A percentile compares a stretch with the other conserved stretches of the same genome.
These are phyloP conservation scores for Dactylellina cionopaga DNA, from an alignment of 2,329 filamentous ascomycete species.

Conservation along the genomic window DNA sequence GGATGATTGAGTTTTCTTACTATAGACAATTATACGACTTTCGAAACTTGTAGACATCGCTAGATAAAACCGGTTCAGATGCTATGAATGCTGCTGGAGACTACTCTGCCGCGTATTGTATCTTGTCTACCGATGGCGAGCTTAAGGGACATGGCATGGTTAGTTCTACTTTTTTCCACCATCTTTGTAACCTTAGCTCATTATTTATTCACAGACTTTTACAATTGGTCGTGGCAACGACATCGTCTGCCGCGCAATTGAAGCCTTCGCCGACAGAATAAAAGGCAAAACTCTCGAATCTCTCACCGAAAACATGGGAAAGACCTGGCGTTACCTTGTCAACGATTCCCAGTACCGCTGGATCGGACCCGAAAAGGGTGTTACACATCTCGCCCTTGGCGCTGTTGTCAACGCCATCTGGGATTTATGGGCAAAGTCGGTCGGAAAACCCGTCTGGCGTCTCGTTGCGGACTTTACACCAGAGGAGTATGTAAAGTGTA, in stretches of 20 bases:
- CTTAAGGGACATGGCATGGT: conserved; percentile 83
- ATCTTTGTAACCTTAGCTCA: background rate
- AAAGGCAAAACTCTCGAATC: conserved; percentile 78
- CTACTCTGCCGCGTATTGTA: conserved; percentile 94
- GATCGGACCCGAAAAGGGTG: conserved; percentile 94
- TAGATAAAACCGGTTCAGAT: conserved; percentile 95
- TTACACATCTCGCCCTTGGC: conserved; percentile 89
- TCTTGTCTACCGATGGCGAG: conserved; percentile 80
- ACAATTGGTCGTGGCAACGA: conserved; percentile 91
- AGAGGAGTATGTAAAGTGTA: conserved; percentile 84
- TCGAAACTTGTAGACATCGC: conserved; percentile 71
- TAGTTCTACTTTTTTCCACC: conserved; percentile 45
- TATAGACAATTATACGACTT: conserved; percentile 12
- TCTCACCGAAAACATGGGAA: conserved; percentile 81
- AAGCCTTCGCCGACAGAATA: conserved; percentile 79
- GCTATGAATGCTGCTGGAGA: conserved; percentile 95
- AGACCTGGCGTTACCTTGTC: conserved; percentile 91
- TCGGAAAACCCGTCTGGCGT: conserved; percentile 88
- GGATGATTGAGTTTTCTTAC: conserved; percentile 47
- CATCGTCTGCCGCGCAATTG: conserved; percentile 86
- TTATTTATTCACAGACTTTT: too few relatives aligned
- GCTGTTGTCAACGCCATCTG: conserved; percentile 91
- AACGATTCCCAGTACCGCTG: conserved; percentile 89
- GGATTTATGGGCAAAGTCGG: conserved; percentile 92
- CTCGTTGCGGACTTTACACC: conserved; percentile 90